Percentiles rank a stretch among this genome's conserved stretches.
Conservation (phyloP, 2,329 filamentous ascomycete species). For the Alternaria sp. region DNA sequence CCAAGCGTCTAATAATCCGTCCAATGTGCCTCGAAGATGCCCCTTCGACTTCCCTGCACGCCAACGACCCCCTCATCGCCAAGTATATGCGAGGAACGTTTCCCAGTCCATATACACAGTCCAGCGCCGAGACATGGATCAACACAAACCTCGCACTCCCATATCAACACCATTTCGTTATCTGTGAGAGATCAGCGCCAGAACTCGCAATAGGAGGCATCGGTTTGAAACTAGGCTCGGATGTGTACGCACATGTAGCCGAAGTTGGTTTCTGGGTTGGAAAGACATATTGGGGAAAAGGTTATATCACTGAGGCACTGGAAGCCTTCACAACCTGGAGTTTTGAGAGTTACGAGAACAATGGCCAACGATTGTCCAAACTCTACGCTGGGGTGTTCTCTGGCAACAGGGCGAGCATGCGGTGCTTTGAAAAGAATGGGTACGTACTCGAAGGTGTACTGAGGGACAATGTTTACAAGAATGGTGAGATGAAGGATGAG, state of each 20-base stretch:
- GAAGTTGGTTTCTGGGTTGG: slow-evolving; percentile 54
- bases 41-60: slow-evolving; percentile 27
- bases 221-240: slow-evolving; percentile 45
- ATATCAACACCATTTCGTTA: slow-evolving; percentile 24
- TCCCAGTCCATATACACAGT: slow-evolving; percentile 48
- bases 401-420: slow-evolving; percentile 46
- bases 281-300: slow-evolving; percentile 45
- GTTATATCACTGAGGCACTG: slow-evolving; percentile 43
- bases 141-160: slow-evolving; percentile 23
- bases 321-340: slow-evolving; percentile 43
- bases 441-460: slow-evolving; percentile 47
- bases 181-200: slow-evolving; percentile 20
- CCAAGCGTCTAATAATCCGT: slow-evolving; percentile 37
- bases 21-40: slow-evolving; percentile 43
- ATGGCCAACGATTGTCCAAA: slow-evolving; percentile 30
- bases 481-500: slow-evolving; percentile 41
- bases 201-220: slow-evolving; percentile 44
- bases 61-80: slow-evolving; percentile 41
- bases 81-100: slow-evolving; percentile 49
- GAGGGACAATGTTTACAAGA: slow-evolving; percentile 44
- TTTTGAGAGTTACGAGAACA: slow-evolving; percentile 36
- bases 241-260: slow-evolving; percentile 46
- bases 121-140: slow-evolving; percentile 45
- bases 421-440: slow-evolving; percentile 47
- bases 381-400: slow-evolving; percentile 39